A percentile compares a stretch with the other conserved stretches of the same genome.
These are phyloP conservation scores for Fusarium sp. DNA, from an alignment of 2,329 filamentous ascomycete genomes.

Conservation along the genomic window DNA sequence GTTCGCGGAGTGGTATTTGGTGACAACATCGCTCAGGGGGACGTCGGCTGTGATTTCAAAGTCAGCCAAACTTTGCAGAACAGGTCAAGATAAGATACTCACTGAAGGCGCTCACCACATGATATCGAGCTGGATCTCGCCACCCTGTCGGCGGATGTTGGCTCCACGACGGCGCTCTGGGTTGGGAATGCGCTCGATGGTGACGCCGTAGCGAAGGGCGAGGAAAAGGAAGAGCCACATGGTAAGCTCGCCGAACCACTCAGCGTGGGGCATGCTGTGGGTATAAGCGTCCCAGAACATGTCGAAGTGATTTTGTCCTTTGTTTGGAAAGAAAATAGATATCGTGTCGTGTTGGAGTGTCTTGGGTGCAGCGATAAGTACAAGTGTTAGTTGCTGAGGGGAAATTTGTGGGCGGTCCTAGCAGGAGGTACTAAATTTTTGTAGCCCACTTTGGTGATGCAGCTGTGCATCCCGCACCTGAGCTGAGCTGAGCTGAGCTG, in stretches of 20 bases:
- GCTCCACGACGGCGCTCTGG: neutral
- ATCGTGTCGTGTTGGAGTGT: neutral
- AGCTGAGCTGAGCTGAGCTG: neutral
- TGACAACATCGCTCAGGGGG: neutral
- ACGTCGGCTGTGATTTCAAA: neutral
- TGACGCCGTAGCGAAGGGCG: neutral
- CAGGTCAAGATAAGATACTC: neutral
- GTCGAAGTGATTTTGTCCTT: neutral
- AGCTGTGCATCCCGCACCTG: neutral
- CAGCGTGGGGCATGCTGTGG: neutral
- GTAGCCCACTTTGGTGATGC: neutral
- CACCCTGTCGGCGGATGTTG: neutral
- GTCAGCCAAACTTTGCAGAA: neutral
- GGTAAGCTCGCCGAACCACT: neutral
- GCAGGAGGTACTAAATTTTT: neutral
- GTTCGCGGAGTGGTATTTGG: neutral
- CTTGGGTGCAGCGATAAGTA: neutral
- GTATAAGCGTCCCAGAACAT: neutral
- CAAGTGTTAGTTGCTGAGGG: neutral
- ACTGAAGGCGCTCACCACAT: neutral
- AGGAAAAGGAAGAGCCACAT: neutral
- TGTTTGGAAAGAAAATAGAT: neutral
- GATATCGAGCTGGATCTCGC: neutral
- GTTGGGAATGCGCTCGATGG: neutral
- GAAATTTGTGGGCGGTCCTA: neutral